These are phyloP conservation scores for Metschnikowia cerradonensis DNA, from an alignment of 805 yeast genomes.

Conservation along the genomic window DNA sequence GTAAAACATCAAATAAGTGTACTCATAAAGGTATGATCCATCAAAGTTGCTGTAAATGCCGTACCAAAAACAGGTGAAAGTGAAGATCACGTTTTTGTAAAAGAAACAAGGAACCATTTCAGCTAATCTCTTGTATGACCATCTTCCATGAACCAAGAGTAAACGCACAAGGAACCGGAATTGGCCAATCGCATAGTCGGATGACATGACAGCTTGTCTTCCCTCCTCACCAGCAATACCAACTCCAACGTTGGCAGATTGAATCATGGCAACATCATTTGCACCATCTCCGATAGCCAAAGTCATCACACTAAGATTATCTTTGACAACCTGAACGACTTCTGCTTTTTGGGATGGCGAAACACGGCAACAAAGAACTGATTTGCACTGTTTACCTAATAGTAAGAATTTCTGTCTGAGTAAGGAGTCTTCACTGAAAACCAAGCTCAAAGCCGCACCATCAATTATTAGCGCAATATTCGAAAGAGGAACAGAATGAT, in stretches of 20 bases:
- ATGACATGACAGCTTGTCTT: constrained; percentile 83
- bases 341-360: constrained; percentile 85
- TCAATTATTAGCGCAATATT: constrained; percentile 70
- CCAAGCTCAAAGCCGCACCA: constrained; percentile 65
- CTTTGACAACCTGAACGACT: constrained; percentile 77
- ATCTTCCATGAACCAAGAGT: constrained; percentile 74
- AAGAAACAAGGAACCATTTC: constrained; percentile 84
- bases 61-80: constrained; percentile 74
- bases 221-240: constrained; percentile 94
- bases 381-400: constrained; percentile 73
- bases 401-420: constrained; percentile 51
- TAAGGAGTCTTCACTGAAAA: constrained; percentile 41
- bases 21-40: constrained; percentile 76
- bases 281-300: constrained; percentile 87
- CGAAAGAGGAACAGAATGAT: constrained; percentile 66
- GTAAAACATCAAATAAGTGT: constrained; percentile 74
- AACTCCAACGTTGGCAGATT: constrained; percentile 81
- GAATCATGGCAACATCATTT: constrained; percentile 89
- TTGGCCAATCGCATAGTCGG: constrained; percentile 84
- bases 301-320: constrained; percentile 74
- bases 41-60: constrained; percentile 72
- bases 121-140: constrained; percentile 78
- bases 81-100: constrained; percentile 73
- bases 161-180: constrained; percentile 67
- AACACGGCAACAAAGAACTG: constrained; percentile 83